Percentiles rank a stretch among this genome's conserved stretches.
These are phyloP conservation scores for Zopfochytrium polystomum DNA, from an alignment of 371 early-diverging fungal species.

Conservation along the genomic window DNA sequence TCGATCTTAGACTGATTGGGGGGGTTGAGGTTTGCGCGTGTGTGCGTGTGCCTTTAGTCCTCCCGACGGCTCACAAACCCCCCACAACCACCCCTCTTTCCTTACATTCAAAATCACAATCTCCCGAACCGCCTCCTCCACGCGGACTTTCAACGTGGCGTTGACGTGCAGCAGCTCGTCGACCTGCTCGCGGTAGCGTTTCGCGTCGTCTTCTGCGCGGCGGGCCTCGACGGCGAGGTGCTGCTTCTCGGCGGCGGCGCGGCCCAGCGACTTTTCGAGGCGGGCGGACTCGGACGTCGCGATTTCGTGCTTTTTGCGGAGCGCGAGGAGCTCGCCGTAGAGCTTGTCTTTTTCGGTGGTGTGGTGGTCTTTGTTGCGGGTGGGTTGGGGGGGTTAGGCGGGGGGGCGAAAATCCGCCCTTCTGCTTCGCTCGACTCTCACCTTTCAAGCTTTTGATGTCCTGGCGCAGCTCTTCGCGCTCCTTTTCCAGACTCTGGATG, in stretches of 20 bases:
- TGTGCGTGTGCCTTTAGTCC: too few species aligned
- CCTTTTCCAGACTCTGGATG: conserved; percentile 25
- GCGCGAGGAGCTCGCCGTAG: conserved; percentile 37
- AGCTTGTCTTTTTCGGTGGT: conserved; percentile 39
- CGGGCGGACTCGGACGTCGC: conserved; percentile 32
- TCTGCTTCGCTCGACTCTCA: neutral
- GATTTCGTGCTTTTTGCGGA: conserved; percentile 37
- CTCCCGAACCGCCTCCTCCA: conserved; percentile 34
- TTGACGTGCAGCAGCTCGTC: conserved; percentile 45
- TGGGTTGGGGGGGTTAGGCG: neutral
- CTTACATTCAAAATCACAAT: conserved; percentile 17
- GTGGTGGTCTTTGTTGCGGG: conserved; percentile 21
- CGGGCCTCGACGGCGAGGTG: conserved; percentile 11
- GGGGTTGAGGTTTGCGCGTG: too few species aligned
- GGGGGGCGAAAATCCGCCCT: neutral
- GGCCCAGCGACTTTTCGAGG: conserved; percentile 32
- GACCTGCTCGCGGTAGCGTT: conserved; percentile 32
- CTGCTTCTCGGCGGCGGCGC: conserved; percentile 34
- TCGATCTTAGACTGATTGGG: conserved; percentile 28
- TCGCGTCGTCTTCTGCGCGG: conserved; percentile 32
- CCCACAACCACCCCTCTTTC: too few species aligned
- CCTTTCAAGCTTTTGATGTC: conserved; percentile 27
- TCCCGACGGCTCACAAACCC: too few species aligned
- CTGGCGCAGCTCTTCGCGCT: conserved; percentile 24
- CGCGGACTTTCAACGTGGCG: conserved; percentile 24